Evolutionary conservation across 768 basidiomycete species (phyloP), one percentile per base, ranked within the genome.

Genomic region (Amanita rubescens): DNA sequence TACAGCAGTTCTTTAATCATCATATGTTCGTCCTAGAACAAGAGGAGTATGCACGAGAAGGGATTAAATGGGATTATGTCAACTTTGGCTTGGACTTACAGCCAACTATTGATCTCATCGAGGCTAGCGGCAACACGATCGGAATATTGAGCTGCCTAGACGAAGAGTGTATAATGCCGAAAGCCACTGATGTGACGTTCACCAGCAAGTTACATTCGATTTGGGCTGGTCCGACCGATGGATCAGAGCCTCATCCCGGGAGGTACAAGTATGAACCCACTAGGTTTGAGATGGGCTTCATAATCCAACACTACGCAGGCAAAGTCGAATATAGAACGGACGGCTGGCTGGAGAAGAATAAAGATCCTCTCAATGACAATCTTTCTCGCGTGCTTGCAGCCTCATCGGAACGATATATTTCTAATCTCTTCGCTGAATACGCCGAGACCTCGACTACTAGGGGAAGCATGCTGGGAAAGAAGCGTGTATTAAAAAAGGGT

Each of bases 111-210:
- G 95, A 98, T 65, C 82, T 99, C 49, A 98, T 99, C 62, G 96
- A 98, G 69, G 75, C 88, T 10, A 85, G 84, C 51, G 82, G 88
- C 15, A 81, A 77, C 48, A 73, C 74, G 0, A 93, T 97, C 57
- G 96, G 96, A 50, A 87, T 98, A 55, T 77, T 99, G 42, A 90
- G 92, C 57, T 86, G 88, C 61, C 72, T 99, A 33, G 96, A 99
- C 66, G 96, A 98, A 65, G 95, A 97, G 58, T 98, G 95, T 65
- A 98, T 99, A 68, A 99, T 98, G 95, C 96, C 95, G n/a, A 93
- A 92, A 65, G 95, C 95, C 3, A 91, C 88, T 11, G 95, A 99
- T 67, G 70, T 82, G 39, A 97, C 94, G 0, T 98, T 99, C 72
- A 92, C 93, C 30, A 82, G 91, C 70, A 98, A 97, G 68, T 79